Conservation (phyloP, 2,329 filamentous ascomycete species). For the Plectosphaerella cucumerina region DNA sequence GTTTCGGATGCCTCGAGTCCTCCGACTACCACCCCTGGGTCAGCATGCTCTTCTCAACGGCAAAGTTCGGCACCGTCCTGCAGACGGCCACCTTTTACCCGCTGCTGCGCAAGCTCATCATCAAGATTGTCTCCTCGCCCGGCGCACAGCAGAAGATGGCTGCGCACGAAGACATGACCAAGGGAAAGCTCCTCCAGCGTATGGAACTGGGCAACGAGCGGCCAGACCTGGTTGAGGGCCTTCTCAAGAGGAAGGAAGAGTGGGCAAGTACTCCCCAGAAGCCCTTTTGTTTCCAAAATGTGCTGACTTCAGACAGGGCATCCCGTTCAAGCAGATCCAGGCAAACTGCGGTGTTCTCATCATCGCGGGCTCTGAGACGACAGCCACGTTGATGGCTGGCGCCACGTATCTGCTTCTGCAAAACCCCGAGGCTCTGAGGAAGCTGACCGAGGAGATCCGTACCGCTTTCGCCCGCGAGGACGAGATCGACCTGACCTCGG, state of each 20-base stretch:
- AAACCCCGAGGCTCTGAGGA: conserved; percentile 23
- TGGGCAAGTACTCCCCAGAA: conserved; percentile 3
- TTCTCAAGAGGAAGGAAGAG: conserved; percentile 13
- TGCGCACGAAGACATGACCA: conserved; percentile 2
- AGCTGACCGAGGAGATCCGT: conserved; percentile 32
- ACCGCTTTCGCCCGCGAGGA: conserved; percentile 24
- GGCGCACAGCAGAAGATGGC: not conserved
- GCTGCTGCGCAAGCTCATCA: conserved; percentile 1
- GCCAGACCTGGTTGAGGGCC: conserved; percentile 15
- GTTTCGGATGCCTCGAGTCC: conserved; percentile 20
- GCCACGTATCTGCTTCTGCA: conserved; percentile 21
- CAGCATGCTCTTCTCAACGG: conserved; percentile 16
- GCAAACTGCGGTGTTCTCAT: conserved; percentile 18
- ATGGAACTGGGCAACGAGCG: conserved; percentile 10
- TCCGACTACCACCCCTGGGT: conserved; percentile 21
- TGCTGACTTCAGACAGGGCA: not conserved
- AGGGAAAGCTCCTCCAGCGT: conserved; percentile 9
- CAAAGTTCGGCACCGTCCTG: conserved; percentile 3
- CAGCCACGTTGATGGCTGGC: conserved; percentile 24
- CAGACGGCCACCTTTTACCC: conserved; percentile 8
- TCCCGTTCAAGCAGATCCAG: conserved; percentile 6
- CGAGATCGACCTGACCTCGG: conserved; percentile 29
- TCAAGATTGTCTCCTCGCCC: conserved; percentile 6
- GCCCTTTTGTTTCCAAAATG: not conserved
- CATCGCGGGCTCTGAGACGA: conserved; percentile 28